A percentile compares a stretch with the other conserved stretches of the same genome.
Conservation (phyloP, 2,329 filamentous ascomycete genomes). For the Fusarium bulbicola region DNA sequence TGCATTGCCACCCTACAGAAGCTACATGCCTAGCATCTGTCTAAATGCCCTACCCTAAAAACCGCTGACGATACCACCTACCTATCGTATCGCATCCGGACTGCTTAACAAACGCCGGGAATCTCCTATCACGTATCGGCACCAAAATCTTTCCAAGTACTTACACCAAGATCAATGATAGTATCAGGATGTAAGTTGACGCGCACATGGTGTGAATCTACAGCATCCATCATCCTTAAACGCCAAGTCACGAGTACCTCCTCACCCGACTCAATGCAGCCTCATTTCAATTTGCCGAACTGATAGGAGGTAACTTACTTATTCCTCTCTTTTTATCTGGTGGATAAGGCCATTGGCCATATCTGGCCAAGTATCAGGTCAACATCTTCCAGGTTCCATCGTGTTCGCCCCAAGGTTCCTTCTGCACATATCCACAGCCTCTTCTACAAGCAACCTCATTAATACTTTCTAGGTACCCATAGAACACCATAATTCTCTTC, state of each 20-base stretch:
- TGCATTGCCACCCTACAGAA: neutral
- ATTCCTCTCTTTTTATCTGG: rapidly evolving
- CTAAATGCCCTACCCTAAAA: neutral
- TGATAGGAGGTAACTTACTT: no score
- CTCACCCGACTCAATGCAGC: neutral
- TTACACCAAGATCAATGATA: neutral
- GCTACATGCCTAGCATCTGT: neutral
- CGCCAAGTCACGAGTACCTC: neutral
- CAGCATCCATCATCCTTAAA: neutral
- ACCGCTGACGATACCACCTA: neutral
- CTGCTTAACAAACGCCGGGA: neutral
- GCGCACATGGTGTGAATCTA: neutral
- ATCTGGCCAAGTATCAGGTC: neutral
- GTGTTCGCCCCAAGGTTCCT: neutral
- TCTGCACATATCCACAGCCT: neutral
- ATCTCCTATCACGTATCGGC: neutral
- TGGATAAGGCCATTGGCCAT: neutral
- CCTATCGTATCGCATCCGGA: neutral
- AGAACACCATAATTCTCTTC: neutral
- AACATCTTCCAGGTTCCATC: neutral
- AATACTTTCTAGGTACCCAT: neutral
- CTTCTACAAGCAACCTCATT: neutral
- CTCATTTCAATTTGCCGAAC: neutral
- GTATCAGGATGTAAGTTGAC: neutral
- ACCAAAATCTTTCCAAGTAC: neutral